Conservation (phyloP, 2,329 filamentous ascomycete genomes). For the Endoconidiophora laricicola region DNA sequence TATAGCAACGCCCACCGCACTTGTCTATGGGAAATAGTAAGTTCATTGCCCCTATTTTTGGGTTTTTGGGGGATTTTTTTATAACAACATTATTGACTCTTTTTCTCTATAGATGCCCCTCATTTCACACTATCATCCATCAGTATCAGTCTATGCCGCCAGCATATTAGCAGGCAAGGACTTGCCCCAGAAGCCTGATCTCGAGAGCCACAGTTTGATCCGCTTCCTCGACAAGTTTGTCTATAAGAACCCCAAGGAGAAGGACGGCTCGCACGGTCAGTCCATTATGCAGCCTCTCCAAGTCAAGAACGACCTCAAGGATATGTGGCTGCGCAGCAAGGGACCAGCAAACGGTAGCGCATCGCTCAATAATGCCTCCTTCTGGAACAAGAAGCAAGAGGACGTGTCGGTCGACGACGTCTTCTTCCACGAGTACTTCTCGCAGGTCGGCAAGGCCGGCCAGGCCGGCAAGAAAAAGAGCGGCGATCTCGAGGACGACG, state of each 20-base stretch:
- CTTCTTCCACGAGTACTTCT: slow-evolving; percentile 98
- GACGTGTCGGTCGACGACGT: slow-evolving; percentile 82
- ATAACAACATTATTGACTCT: neutral
- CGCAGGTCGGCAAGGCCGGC: slow-evolving; percentile 45
- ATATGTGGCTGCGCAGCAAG: slow-evolving; percentile 39
- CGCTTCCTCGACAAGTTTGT: slow-evolving; percentile 96
- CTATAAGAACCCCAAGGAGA: slow-evolving; percentile 81
- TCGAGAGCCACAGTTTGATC: slow-evolving; percentile 77
- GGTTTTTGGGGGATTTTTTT: neutral
- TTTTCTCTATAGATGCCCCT: slow-evolving; percentile 39
- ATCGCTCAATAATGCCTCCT: slow-evolving; percentile 65
- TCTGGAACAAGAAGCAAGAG: slow-evolving; percentile 81
- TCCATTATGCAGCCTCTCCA: slow-evolving; percentile 93
- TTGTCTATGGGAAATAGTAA: slow-evolving; percentile 81
- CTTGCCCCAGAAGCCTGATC: slow-evolving; percentile 74
- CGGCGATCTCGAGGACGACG: slow-evolving; percentile 28
- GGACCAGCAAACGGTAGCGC: slow-evolving; percentile 21
- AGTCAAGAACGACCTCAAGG: slow-evolving; percentile 34
- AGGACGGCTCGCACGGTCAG: slow-evolving; percentile 49
- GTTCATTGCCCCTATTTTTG: slow-evolving; percentile 15
- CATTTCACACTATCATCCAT: slow-evolving; percentile 76
- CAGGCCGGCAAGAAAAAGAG: slow-evolving; percentile 38
- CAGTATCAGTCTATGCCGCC: slow-evolving; percentile 68
- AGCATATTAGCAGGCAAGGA: slow-evolving; percentile 52
- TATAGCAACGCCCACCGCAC: slow-evolving; percentile 85